Percentiles rank a stretch among this genome's conserved stretches.
These are phyloP conservation scores for Planoprotostelium fungivorum DNA, from an alignment of 78 protist genomes.

Conservation along the genomic window DNA sequence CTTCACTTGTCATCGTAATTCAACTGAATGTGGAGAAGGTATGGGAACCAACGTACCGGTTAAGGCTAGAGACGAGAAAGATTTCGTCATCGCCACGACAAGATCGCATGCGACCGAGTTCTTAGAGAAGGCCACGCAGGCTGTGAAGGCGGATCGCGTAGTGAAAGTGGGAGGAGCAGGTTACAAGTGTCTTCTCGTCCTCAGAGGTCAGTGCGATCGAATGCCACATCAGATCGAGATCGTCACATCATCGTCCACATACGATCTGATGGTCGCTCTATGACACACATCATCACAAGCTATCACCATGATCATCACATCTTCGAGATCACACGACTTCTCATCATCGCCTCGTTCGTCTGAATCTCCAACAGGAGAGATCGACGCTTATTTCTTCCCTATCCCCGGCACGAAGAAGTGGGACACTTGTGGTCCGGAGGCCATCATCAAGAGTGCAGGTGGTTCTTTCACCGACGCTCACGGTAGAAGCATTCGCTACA, in stretches of 20 bases:
- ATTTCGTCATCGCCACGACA: slow-evolving; percentile 14
- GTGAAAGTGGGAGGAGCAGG: slow-evolving; percentile 65
- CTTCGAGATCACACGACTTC: too few relatives aligned
- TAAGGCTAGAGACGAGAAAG: not conserved
- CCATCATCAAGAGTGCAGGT: slow-evolving; percentile 31
- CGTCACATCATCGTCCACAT: too few relatives aligned
- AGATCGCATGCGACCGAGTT: slow-evolving; percentile 20
- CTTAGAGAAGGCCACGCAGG: slow-evolving; percentile 15
- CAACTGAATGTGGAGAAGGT: not conserved
- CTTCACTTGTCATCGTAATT: not conserved
- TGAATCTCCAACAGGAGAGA: slow-evolving; percentile 25
- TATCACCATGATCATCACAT: too few relatives aligned
- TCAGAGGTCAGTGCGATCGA: slow-evolving; percentile 25
- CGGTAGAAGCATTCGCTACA: slow-evolving; percentile 28
- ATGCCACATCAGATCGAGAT: too few relatives aligned
- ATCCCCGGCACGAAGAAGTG: slow-evolving; percentile 51
- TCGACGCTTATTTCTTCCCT: slow-evolving; percentile 60
- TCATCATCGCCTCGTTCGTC: too few relatives aligned
- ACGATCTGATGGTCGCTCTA: too few relatives aligned
- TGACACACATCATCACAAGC: too few relatives aligned
- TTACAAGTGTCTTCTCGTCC: slow-evolving; percentile 21
- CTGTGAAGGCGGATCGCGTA: slow-evolving; percentile 26
- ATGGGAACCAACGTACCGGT: not conserved
- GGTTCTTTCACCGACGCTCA: slow-evolving; percentile 40
- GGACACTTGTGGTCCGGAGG: slow-evolving; percentile 64